A percentile compares a stretch with the other conserved stretches of the same genome.
phyloP scores from a whole-genome alignment of 2,329 filamentous ascomycete genomes.

The Hyphodiscus sp. region DNA sequence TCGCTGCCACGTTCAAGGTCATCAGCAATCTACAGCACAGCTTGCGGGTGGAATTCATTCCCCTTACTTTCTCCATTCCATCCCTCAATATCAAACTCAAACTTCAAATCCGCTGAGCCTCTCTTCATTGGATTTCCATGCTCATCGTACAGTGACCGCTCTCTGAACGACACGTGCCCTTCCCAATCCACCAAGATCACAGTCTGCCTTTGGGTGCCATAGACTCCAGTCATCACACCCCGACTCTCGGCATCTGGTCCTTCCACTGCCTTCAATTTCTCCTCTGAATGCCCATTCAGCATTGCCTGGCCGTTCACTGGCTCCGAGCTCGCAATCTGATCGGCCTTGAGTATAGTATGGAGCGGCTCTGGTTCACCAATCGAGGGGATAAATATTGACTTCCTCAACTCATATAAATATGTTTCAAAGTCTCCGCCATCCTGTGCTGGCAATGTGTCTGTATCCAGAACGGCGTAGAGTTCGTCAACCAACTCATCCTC shows the following conservation, averaged over 20 bases:
- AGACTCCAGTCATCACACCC: conserved; percentile 51
- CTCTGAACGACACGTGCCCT: conserved; percentile 52
- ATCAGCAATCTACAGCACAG: conserved; percentile 19
- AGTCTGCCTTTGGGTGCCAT: conserved; percentile 60
- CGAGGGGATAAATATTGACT: conserved; percentile 55
- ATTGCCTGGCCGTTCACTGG: not conserved
- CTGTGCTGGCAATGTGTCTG: conserved; percentile 44
- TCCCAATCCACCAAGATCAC: conserved; percentile 56
- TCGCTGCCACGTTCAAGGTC: not conserved
- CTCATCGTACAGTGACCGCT: conserved; percentile 53
- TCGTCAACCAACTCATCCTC: conserved; percentile 44
- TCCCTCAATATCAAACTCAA: conserved; percentile 50
- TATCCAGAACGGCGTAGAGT: conserved; percentile 50
- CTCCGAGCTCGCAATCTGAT: conserved; percentile 26
- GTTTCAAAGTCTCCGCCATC: conserved; percentile 41
- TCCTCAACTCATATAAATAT: conserved; percentile 45
- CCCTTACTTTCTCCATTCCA: conserved; percentile 28
- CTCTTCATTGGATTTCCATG: conserved; percentile 48
- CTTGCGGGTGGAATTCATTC: conserved; percentile 15
- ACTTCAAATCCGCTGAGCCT: conserved; percentile 49
- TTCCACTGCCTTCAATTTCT: conserved; percentile 25
- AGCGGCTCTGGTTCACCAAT: conserved; percentile 39
- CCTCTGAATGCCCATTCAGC: conserved; percentile 23
- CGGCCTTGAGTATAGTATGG: conserved; percentile 35
- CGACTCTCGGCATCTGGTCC: conserved; percentile 34